These are phyloP conservation scores for Apiospora koreana DNA, from an alignment of 2,329 filamentous ascomycete genomes.

Conservation along the genomic window DNA sequence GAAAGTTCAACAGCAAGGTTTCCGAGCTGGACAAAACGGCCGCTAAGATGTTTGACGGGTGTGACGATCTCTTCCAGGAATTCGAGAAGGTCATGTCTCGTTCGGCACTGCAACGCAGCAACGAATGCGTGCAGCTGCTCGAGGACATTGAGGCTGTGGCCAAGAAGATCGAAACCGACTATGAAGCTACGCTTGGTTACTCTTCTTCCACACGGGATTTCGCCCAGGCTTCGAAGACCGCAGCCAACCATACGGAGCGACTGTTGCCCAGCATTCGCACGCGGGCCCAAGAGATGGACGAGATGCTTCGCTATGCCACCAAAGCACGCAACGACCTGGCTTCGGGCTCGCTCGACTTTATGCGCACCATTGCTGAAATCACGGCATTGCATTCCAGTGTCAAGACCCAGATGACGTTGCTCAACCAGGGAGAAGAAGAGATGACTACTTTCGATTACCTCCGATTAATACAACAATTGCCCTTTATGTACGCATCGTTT, in stretches of 20 bases:
- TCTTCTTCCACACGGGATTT: conserved; percentile 62
- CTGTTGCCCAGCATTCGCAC: conserved; percentile 60
- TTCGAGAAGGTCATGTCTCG: conserved; percentile 61
- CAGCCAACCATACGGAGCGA: conserved; percentile 63
- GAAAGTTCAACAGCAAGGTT: conserved; percentile 61
- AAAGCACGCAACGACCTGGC: conserved; percentile 70
- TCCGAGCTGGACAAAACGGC: conserved; percentile 63
- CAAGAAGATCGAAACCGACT: conserved; percentile 85
- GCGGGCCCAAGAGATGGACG: conserved; percentile 61
- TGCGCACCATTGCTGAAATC: conserved; percentile 80
- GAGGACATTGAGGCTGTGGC: conserved; percentile 85
- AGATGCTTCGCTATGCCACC: conserved; percentile 58
- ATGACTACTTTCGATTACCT: conserved; percentile 80
- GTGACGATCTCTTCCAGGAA: conserved; percentile 60
- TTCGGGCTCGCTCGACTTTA: conserved; percentile 67
- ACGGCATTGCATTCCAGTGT: conserved; percentile 74
- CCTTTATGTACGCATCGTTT: conserved; percentile 87
- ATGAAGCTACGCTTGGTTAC: conserved; percentile 73
- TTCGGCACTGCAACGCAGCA: conserved; percentile 56
- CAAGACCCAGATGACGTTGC: conserved; percentile 68
- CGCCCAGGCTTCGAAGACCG: conserved; percentile 63
- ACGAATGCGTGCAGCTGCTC: conserved; percentile 69
- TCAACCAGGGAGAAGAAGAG: conserved; percentile 75
- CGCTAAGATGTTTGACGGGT: conserved; percentile 60
- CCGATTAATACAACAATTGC: conserved; percentile 77